Evolutionary conservation across 345 rosid species (phyloP), one percentile per base, ranked within the genome.

Genomic region (Syzygium aqueum): DNA sequence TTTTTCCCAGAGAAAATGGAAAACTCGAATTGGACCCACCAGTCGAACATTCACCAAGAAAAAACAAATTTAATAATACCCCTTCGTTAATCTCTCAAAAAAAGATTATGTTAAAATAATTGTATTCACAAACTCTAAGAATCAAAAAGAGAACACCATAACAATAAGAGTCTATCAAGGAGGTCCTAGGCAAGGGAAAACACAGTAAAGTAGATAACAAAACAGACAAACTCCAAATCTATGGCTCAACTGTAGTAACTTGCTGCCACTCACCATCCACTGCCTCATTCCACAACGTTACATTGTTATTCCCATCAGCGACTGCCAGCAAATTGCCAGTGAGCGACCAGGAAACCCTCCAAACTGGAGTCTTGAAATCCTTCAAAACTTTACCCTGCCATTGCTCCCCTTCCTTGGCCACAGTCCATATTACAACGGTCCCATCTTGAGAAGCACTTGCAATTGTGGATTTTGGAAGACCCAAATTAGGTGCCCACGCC

Each of bases 401-500:
- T 83, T 92, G 88, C 65, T 93, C 93, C 21, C 96, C 95, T 92
- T 93, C 95, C 90, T 90, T 93, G 57, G 90, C 91, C 22, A 86
- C 88, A 2, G 94, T 91, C 96, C 96, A 93, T 87, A 94, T 90
- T 53, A 94, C 90, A 77, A 93, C 96, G 3, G 89, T 93, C 73
- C 96, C 96, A 86, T 94, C 96, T 86, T 94, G 93, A 37, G 96
- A 94, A 12, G 92, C 93, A 57, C 96, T 94, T 1, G 95, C 96
- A 84, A 94, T 91, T 53, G 95, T 94, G 53, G 95, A 93, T 85
- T 94, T 94, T 3, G 93, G 93, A 40, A 94, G 94, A 63, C 96
- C 96, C 89, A 94, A 88, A 90, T 92, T 94, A 5, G 96, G 96
- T 83, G 96, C 96, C 96, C 96, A 94, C 2, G 95, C 95, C 86